phyloP scores from a whole-genome alignment of 1,139 yeast genomes.

The Candida sanyaensis region DNA sequence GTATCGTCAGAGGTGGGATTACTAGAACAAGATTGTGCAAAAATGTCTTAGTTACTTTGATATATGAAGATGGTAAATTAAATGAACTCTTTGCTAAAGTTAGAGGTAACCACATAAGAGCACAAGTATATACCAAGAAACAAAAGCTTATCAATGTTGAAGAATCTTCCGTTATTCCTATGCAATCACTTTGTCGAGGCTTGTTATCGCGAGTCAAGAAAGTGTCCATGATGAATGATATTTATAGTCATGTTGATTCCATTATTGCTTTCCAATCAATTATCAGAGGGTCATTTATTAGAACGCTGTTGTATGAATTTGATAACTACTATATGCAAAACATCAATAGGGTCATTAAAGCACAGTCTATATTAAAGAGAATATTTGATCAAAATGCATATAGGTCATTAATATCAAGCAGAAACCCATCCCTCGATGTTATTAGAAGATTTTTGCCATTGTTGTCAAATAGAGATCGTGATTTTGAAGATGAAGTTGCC shows the following conservation, averaged over 20 bases:
- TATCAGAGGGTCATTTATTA: constrained; percentile 45
- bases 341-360: constrained; percentile 57
- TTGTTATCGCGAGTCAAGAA: constrained; percentile 51
- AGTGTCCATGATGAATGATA: constrained; percentile 53
- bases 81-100: constrained; percentile 44
- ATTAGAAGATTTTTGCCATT: constrained; percentile 77
- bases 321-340: constrained; percentile 57
- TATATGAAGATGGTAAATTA: constrained; percentile 40
- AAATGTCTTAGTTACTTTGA: constrained; percentile 42
- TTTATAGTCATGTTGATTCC: constrained; percentile 42
- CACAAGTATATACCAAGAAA: constrained; percentile 22
- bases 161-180: constrained; percentile 24
- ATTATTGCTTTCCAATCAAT: constrained; percentile 52
- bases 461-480: constrained; percentile 72
- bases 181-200: constrained; percentile 45
- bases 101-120: constrained; percentile 46
- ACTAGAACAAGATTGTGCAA: constrained; percentile 48
- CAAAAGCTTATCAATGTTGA: constrained; percentile 23
- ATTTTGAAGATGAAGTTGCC: constrained; percentile 74
- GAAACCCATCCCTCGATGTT: constrained; percentile 76
- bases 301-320: constrained; percentile 40
- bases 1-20: constrained; percentile 54
- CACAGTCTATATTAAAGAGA: constrained; percentile 76
- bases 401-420: constrained; percentile 63
- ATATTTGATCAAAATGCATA: constrained; percentile 73